A percentile compares a stretch with the other conserved stretches of the same genome.
Evolutionary conservation across 768 basidiomycete species (phyloP).

Genomic region (Galerina sulciceps): DNA sequence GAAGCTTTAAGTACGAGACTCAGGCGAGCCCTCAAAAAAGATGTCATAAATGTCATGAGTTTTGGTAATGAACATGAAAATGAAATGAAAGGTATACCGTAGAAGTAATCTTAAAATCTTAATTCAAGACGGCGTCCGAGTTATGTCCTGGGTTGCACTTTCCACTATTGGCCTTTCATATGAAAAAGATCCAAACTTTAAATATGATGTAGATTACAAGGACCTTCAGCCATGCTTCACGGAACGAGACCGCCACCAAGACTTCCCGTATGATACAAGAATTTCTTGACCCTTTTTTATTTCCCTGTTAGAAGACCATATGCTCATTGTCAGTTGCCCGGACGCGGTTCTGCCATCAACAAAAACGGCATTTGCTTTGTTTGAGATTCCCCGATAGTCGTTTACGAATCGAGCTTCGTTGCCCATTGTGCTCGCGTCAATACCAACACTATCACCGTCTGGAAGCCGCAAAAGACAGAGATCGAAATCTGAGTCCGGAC

Average conservation of each 20-base stretch:
- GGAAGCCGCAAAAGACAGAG: slow-evolving; percentile 72
- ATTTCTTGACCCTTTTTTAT: slow-evolving; percentile 86
- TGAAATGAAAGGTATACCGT: no score
- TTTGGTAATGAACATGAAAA: no score
- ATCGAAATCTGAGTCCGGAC: slow-evolving; percentile 84
- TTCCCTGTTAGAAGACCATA: slow-evolving; percentile 64
- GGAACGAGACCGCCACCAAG: slow-evolving; percentile 72
- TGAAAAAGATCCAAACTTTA: no score
- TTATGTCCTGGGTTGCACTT: no score
- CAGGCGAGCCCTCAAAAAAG: no score
- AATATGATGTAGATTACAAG: background rate
- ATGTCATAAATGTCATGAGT: no score
- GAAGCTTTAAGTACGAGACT: no score
- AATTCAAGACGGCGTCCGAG: no score
- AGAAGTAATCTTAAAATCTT: no score
- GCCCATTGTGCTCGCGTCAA: slow-evolving; percentile 76
- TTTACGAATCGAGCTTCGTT: slow-evolving; percentile 92
- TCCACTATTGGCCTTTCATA: no score
- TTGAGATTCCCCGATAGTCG: slow-evolving; percentile 82
- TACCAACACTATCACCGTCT: slow-evolving; percentile 66
- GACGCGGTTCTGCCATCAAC: slow-evolving; percentile 51
- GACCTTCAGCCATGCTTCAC: slow-evolving; percentile 1
- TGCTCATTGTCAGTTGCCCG: slow-evolving; percentile 77
- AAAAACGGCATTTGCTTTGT: slow-evolving; percentile 74
- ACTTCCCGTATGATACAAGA: slow-evolving; percentile 86